These are phyloP conservation scores for Cryptosporidium ryanae DNA, from an alignment of 169 alveolate genomes.

Conservation along the genomic window DNA sequence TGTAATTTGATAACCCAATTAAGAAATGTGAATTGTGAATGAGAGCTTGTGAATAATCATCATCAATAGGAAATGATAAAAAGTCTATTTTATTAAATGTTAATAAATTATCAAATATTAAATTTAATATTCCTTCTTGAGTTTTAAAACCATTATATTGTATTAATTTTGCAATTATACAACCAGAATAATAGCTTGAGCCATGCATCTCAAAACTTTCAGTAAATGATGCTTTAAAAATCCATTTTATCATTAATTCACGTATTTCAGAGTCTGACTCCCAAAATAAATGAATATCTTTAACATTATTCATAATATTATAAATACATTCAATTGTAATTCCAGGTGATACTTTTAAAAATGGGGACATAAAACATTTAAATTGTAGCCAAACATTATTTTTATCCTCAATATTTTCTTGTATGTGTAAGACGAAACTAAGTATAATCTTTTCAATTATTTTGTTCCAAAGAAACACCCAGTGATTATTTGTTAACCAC, in stretches of 20 bases:
- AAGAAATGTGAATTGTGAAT: slow-evolving; percentile 29
- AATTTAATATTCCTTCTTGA: background rate
- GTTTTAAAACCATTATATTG: background rate
- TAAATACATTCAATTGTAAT: slow-evolving; percentile 35
- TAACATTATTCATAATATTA: background rate
- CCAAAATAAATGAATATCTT: slow-evolving; percentile 32
- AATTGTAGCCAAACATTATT: slow-evolving; percentile 15
- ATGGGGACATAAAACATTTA: slow-evolving; percentile 18
- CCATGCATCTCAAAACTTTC: slow-evolving; percentile 43
- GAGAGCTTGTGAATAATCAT: slow-evolving; percentile 23
- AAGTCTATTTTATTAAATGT: slow-evolving; percentile 1
- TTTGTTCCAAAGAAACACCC: slow-evolving; percentile 61
- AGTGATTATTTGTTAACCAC: slow-evolving; percentile 58
- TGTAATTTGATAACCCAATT: slow-evolving; percentile 41
- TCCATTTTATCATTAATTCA: slow-evolving; percentile 15
- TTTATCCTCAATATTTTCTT: background rate
- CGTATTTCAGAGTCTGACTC: slow-evolving; percentile 2
- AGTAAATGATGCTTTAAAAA: slow-evolving; percentile 14
- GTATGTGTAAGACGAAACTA: background rate
- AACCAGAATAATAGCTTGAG: slow-evolving; percentile 34
- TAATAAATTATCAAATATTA: slow-evolving; percentile 6
- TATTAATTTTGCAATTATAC: slow-evolving; percentile 7
- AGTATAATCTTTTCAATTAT: slow-evolving; percentile 12
- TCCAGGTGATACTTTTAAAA: slow-evolving; percentile 40
- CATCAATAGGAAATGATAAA: background rate